Evolutionary conservation across 768 basidiomycete species (phyloP), one percentile per base, ranked within the genome.

Genomic region (Agaricus blazei): DNA sequence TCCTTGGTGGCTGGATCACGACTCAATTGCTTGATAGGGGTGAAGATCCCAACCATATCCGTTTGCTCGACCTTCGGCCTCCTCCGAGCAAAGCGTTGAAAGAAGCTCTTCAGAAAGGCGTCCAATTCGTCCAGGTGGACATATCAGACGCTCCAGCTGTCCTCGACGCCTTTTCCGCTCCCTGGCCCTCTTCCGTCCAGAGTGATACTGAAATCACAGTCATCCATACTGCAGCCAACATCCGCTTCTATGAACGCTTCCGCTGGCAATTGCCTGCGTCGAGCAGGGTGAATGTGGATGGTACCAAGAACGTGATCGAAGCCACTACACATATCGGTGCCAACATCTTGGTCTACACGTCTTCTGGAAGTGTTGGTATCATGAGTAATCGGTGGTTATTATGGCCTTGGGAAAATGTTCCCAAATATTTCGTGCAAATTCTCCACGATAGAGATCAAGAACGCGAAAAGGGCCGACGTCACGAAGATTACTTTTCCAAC

Each of bases 1-100:
- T 90, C 57, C 67, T 90, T 3, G 88, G 88, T 11, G 85, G 87
- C 6, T 91, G 89, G 89, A 83, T 91, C 37, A 83, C 85, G 3
- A 71, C 81, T 0, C 81, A 87, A 43, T 72, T 91, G 2, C 56
- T 90, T 3, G 73, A 82, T 50, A 81, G 89, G 2, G 89, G 89
- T 1, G 89, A 91, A 67, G 77, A 87, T 58, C 82, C 85, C 0
- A 72, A 69, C 38, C 72, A 70, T 12, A 88, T 90, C 14, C 76
- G 88, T 14, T 68, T 91, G 1, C 61, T 90, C 34, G 89, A 91
- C 66, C 73, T 90, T 38, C 77, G 78, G n/a, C 64, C 73, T 1
- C 87, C 89, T 0, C 72, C 74, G 26, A 82, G 84, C 14, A 62
- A 71, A 26, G 85, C 85, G 57, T 69, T 90, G 42, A 73, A 66